These are phyloP conservation scores for Piloderma croceum DNA, from an alignment of 768 basidiomycete genomes.

Conservation along the genomic window DNA sequence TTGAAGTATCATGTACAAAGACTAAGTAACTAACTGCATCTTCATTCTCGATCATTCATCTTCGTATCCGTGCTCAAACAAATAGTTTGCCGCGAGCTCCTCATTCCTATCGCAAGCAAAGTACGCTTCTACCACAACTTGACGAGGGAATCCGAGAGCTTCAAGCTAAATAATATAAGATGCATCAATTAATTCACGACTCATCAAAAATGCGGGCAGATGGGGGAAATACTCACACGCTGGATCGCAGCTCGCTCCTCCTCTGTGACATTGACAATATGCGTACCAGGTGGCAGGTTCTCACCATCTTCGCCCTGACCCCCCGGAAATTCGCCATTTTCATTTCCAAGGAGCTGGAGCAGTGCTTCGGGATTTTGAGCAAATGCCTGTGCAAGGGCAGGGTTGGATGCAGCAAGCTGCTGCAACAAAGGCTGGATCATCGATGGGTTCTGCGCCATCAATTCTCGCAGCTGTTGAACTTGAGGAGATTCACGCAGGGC, in stretches of 20 bases:
- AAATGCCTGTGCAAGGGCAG: slow-evolving; percentile 63
- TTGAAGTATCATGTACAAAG: too few species aligned
- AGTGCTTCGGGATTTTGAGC: slow-evolving; percentile 69
- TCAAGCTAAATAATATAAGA: slow-evolving; percentile 53
- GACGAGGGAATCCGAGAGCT: slow-evolving; percentile 80
- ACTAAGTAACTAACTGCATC: slow-evolving; percentile 11
- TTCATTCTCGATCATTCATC: slow-evolving; percentile 24
- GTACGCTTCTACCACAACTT: slow-evolving; percentile 84
- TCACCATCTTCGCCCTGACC: slow-evolving; percentile 38
- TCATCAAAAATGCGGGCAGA: slow-evolving; percentile 1
- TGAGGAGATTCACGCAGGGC: slow-evolving; percentile 59
- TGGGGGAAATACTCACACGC: slow-evolving; percentile 51
- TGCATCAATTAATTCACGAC: not conserved
- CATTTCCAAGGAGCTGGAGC: slow-evolving; percentile 53
- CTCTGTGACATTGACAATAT: slow-evolving; percentile 70
- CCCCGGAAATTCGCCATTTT: slow-evolving; percentile 30
- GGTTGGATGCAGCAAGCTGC: slow-evolving; percentile 71
- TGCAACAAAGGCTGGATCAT: slow-evolving; percentile 77
- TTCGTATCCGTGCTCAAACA: slow-evolving; percentile 72
- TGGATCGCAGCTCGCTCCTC: slow-evolving; percentile 88
- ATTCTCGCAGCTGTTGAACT: slow-evolving; percentile 65
- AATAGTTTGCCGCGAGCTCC: slow-evolving; percentile 89
- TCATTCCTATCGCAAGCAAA: slow-evolving; percentile 96
- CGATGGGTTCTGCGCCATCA: slow-evolving; percentile 72
- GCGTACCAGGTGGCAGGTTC: slow-evolving; percentile 40